Evolutionary conservation across 2,329 filamentous ascomycete genomes (phyloP).

Genomic region (Colletotrichum endophyticum): DNA sequence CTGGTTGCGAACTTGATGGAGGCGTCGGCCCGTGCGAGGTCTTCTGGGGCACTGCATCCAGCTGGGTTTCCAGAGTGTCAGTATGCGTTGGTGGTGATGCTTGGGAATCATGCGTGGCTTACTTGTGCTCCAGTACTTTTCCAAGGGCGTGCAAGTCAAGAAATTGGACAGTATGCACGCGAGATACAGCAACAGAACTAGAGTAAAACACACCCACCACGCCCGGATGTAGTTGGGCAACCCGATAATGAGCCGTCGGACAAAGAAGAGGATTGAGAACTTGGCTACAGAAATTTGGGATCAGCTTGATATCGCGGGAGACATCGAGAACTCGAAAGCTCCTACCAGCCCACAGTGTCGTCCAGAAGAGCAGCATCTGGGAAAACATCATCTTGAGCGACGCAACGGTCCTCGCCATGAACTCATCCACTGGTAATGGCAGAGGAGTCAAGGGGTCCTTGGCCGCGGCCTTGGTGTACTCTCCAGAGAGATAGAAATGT

Average conservation of each 20-base stretch:
- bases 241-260: not conserved
- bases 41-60: not conserved
- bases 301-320: not conserved
- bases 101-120: not conserved
- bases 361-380: slow-evolving; percentile 12
- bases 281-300: not conserved
- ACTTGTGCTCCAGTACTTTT: slow-evolving; percentile 11
- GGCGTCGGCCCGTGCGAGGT: not conserved
- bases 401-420: not conserved
- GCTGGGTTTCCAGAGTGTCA: not conserved
- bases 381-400: slow-evolving; percentile 11
- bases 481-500: slow-evolving; percentile 5
- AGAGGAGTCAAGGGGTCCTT: not conserved
- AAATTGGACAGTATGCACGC: slow-evolving; percentile 6
- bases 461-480: slow-evolving; percentile 12
- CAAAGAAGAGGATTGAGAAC: slow-evolving; percentile 9
- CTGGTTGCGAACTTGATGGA: slow-evolving; percentile 7
- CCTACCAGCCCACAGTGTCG: slow-evolving; percentile 1
- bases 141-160: slow-evolving; percentile 6
- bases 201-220: not conserved
- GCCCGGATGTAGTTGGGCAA: slow-evolving; percentile 5
- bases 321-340: not conserved
- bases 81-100: not conserved
- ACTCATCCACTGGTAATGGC: not conserved
- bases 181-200: not conserved